Base-by-base conservation (phyloP, 371 early-diverging fungal genomes). In the Rhizopus delemar region DNA sequence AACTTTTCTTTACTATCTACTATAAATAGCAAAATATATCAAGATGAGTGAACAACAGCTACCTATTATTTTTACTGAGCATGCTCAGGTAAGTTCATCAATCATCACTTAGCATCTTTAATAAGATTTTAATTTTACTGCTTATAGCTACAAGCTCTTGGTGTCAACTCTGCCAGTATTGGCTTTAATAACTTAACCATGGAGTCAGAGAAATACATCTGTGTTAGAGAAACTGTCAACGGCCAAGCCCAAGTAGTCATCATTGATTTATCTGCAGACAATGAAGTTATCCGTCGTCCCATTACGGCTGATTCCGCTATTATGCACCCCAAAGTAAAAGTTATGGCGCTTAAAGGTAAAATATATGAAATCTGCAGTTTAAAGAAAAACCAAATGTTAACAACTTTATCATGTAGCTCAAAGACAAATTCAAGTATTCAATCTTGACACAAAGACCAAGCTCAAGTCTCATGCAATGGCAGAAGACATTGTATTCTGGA, bases 241-340 rank as follows among this genome's bases (percentile, higher is more conserved):
- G 87, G 90, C 51, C 83, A 84, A 61, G 93, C 92, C 65, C 89
- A 91, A 68, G 95, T 98, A 35, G 94, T 94, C 56, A 94, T 98
- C 62, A 84, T 98, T 48, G 99, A 98, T 78, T 77, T 98, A 79
- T 78, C 83, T 50, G 88, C 94, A 65, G 85, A 90, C 39, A 81
- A 83, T 48, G 91, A 93, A 62, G 73, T 94, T 46, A 82, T 90
- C 64, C 90, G 95, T 53, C 82, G 97, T 51, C 95, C 95, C 56
- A 98, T 97, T 65, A 89, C 96, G 36, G 99, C 99, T 9, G 98
- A 98, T 69, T 96, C 97, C 8, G 98, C 95, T 46, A 97, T 98
- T 63, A 98, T 98, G 97, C 92, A 98, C 71, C 98, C 97, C 2
- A 86, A 83, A 28, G 82, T 82, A 58, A 93, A 93, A 74, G 86